phyloP scores from a whole-genome alignment of 352 stramenopile genomes.

The Globisporangium iwayamae region DNA sequence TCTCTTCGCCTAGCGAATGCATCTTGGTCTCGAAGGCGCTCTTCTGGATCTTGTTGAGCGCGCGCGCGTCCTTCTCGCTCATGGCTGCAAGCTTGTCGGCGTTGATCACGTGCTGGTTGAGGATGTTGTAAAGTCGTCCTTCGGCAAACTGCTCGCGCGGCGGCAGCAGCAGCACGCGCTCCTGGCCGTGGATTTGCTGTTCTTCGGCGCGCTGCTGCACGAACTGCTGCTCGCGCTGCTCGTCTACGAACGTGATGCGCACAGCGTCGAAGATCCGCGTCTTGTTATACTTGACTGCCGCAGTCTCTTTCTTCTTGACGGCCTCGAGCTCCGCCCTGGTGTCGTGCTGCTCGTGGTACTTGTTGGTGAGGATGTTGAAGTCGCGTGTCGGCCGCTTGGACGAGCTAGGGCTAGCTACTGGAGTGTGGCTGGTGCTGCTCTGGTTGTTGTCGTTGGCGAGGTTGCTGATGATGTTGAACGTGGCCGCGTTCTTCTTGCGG shows the following conservation, averaged over 20 bases:
- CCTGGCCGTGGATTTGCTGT: slow-evolving; percentile 48
- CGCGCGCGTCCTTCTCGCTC: slow-evolving; percentile 37
- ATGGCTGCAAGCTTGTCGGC: slow-evolving; percentile 33
- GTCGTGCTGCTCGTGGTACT: slow-evolving; percentile 65
- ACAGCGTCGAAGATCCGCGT: slow-evolving; percentile 66
- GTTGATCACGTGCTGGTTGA: slow-evolving; percentile 66
- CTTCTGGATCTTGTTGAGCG: slow-evolving; percentile 65
- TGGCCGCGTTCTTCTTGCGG: slow-evolving; percentile 28
- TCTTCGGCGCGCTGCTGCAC: slow-evolving; percentile 29
- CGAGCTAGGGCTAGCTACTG: slow-evolving; percentile 13
- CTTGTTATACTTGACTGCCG: slow-evolving; percentile 64
- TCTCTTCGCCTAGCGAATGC: slow-evolving; percentile 30
- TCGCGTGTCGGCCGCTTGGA: slow-evolving; percentile 41
- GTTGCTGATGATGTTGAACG: slow-evolving; percentile 75
- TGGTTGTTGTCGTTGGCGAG: slow-evolving; percentile 15
- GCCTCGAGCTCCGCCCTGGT: slow-evolving; percentile 31
- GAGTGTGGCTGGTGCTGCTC: background rate
- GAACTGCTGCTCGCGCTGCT: slow-evolving; percentile 52
- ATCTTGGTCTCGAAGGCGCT: slow-evolving; percentile 53
- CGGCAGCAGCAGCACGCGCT: slow-evolving; percentile 45
- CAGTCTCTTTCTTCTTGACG: slow-evolving; percentile 37
- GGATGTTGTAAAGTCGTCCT: slow-evolving; percentile 72
- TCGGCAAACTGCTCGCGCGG: slow-evolving; percentile 63
- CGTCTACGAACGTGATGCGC: slow-evolving; percentile 53
- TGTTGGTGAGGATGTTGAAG: slow-evolving; percentile 79